A percentile compares a stretch with the other conserved stretches of the same genome.
phyloP scores from a whole-genome alignment of 1,284 basidiomycete species.

The Testicularia cyperi region DNA sequence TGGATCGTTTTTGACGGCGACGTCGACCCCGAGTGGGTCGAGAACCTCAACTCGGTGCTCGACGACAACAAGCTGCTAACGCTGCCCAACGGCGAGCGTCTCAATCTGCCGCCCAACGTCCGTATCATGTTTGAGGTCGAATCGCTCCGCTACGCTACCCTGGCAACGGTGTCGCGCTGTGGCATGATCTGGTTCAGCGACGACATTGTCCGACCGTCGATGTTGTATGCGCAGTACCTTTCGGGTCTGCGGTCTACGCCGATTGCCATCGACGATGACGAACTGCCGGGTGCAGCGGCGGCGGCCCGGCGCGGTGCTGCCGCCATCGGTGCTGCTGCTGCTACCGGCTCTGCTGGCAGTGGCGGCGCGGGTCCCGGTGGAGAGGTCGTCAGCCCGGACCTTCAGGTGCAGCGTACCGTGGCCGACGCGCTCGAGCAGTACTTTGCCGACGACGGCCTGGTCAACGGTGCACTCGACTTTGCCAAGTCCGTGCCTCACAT shows the following conservation, averaged over 20 bases:
- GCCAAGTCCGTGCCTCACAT: slow-evolving; percentile 87
- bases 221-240: slow-evolving; percentile 91
- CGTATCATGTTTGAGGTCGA: slow-evolving; percentile 99
- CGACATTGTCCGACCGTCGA: slow-evolving; percentile 82
- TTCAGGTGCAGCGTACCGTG: slow-evolving; percentile 75
- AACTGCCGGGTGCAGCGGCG: slow-evolving; percentile 54
- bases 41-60: slow-evolving; percentile 91
- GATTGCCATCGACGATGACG: slow-evolving; percentile 90
- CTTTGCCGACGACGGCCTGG: slow-evolving; percentile 75
- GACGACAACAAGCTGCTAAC: slow-evolving; percentile 99
- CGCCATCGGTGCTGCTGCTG: slow-evolving; percentile 2
- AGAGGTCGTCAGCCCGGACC: slow-evolving; percentile 67
- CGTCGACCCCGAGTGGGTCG: slow-evolving; percentile 99
- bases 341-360: too few relatives aligned
- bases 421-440: slow-evolving; percentile 62
- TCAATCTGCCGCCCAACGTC: slow-evolving; percentile 94
- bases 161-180: slow-evolving; percentile 98
- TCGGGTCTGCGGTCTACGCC: slow-evolving; percentile 73
- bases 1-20: slow-evolving; percentile 99
- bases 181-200: slow-evolving; percentile 99
- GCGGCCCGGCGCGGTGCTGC: slow-evolving; percentile 68
- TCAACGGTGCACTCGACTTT: slow-evolving; percentile 75
- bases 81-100: slow-evolving; percentile 94
- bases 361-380: too few relatives aligned
- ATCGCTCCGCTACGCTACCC: slow-evolving; percentile 92